These are phyloP conservation scores for Glonium stellatum DNA, from an alignment of 495 filamentous ascomycete species.

Conservation along the genomic window DNA sequence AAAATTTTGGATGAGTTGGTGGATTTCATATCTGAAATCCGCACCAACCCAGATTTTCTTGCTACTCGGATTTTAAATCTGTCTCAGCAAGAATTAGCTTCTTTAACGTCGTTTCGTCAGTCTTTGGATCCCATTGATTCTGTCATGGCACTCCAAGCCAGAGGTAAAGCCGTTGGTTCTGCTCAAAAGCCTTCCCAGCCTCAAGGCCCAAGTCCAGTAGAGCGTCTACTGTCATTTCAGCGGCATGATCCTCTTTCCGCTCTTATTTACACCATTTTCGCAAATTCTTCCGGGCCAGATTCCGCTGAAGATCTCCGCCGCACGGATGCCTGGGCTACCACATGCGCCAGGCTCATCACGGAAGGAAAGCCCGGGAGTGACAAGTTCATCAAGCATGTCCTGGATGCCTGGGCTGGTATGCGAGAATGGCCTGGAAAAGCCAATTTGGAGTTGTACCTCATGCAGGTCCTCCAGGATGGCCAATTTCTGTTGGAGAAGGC, in stretches of 20 bases:
- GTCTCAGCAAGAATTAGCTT: conserved; percentile 63
- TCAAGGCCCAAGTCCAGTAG: conserved; percentile 55
- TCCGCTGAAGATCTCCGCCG: conserved; percentile 65
- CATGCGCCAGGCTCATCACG: conserved; percentile 72
- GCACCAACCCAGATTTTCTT: conserved; percentile 80
- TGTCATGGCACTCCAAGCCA: conserved; percentile 65
- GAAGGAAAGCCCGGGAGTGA: conserved; percentile 51
- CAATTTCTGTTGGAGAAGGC: conserved; percentile 77
- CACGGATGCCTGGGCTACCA: conserved; percentile 78
- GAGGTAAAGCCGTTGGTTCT: conserved; percentile 33
- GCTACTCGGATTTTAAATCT: conserved; percentile 69
- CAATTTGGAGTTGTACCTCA: conserved; percentile 87
- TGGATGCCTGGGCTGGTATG: conserved; percentile 80
- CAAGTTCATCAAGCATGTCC: conserved; percentile 59
- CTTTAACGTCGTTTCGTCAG: conserved; percentile 67
- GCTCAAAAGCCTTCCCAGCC: conserved; percentile 44
- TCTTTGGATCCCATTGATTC: conserved; percentile 72
- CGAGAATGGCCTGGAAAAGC: conserved; percentile 82
- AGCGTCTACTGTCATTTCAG: conserved; percentile 72
- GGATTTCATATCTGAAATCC: conserved; percentile 70
- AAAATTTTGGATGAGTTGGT: conserved; percentile 68
- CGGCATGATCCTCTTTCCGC: conserved; percentile 79
- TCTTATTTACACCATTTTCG: conserved; percentile 82
- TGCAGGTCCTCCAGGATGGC: conserved; percentile 87
- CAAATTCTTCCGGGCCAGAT: conserved; percentile 73